Conservation (phyloP, 23 red algal genomes). For the Gracilariopsis chorda region DNA sequence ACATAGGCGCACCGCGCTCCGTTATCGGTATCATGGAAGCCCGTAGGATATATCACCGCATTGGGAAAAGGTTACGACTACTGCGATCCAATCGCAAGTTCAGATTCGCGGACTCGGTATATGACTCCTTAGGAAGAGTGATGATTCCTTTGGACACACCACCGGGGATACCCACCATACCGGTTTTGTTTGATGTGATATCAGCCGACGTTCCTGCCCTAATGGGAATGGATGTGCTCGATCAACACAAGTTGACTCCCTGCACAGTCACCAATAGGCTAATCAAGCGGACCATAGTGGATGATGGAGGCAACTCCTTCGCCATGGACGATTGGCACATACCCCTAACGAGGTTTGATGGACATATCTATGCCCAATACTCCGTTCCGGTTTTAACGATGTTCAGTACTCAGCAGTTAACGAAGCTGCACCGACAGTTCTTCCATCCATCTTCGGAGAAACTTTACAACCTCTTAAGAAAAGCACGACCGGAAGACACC, state of each 20-base stretch:
- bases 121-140: no score
- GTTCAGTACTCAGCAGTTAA: not conserved
- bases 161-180: no score
- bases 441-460: conserved; percentile 8
- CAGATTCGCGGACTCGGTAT: no score
- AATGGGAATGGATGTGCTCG: not conserved
- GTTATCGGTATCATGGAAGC: no score
- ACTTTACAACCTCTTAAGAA: not conserved
- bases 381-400: not conserved
- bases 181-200: no score
- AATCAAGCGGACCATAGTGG: not conserved
- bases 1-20: no score
- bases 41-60: no score
- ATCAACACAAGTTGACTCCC: not conserved
- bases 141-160: no score
- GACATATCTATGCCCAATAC: not conserved
- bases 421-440: conserved; percentile 9
- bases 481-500: not conserved
- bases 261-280: not conserved
- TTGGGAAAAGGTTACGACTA: no score
- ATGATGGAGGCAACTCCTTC: no score
- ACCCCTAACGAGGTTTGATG: not conserved
- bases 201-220: not conserved
- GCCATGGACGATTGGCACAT: not conserved
- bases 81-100: no score